Base-by-base conservation (phyloP, 78 protist species). In the Speleostelium caveatum region DNA sequence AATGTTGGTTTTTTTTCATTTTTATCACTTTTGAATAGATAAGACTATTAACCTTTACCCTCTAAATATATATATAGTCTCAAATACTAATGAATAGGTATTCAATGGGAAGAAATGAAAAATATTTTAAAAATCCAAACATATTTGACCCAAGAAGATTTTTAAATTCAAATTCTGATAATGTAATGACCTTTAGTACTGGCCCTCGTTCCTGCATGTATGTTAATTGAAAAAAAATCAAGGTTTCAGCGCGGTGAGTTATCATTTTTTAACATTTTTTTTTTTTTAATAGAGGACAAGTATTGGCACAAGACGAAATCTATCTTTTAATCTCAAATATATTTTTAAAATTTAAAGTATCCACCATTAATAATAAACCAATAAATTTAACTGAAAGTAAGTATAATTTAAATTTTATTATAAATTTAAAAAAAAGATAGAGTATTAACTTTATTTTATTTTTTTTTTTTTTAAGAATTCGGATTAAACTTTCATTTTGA, bases 141-240 rank as follows among this genome's bases (percentile, higher is more conserved):
- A n/a, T 53, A 3, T 78, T 78, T 35, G 28, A 67, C 2, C 88
- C 88, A 51, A 6, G 10, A 19, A 62, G 88, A 53, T 77, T 77
- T 67, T 35, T 63, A 45, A 22, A 21, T n/a, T 16, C 19, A 7
- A 8, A 49, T 16, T 16, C 8, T 49, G 12, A 49, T 49, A 12
- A 7, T 24, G 16, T 21, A 28, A 2, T 42, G 21, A 2, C 14
- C 39, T 69, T 69, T 45, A 59, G 75, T 6, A 17, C 28, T 16
- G 75, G 75, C 42, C 28, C 55, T 45, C 36, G 75, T 42, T 22
- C 24, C 42, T 69, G 75, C 42, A 35, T 24, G 36, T 19, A 33
- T n/a, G 28, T 21, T 62, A 45, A 6, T 10, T 22, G 6, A 22
- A 21, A 19, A 19, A 22, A 21, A 58, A 21, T 6, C 19, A 58